phyloP scores from a whole-genome alignment of 495 filamentous ascomycete species.

The Sordaria brevicollis region DNA sequence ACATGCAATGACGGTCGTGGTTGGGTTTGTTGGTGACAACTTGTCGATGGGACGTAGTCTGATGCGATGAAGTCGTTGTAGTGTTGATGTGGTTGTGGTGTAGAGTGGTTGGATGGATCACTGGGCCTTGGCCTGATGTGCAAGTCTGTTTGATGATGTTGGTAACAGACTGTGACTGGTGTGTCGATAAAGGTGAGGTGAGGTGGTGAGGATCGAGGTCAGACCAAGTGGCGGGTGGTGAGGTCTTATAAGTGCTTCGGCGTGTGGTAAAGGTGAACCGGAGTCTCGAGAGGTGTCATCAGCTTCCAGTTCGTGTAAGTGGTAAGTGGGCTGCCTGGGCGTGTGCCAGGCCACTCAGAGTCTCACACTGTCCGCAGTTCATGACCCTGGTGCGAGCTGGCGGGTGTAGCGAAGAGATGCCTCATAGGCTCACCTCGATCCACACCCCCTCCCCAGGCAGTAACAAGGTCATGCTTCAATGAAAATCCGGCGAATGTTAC shows the following conservation, averaged over 20 bases:
- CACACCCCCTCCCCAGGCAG: not conserved
- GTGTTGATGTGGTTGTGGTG: not conserved
- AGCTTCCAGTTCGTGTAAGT: not conserved
- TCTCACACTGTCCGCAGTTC: not conserved
- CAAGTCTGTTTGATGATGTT: not conserved
- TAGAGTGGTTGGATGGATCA: not conserved
- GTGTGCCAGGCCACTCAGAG: not conserved
- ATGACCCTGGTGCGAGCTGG: not conserved
- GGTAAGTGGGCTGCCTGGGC: not conserved
- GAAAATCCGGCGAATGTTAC: not conserved
- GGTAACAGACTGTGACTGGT: not conserved
- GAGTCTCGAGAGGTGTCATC: not conserved
- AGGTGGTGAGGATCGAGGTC: not conserved
- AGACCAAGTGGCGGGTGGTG: not conserved
- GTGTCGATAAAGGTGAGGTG: not conserved
- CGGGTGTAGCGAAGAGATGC: not conserved
- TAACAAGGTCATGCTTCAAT: not conserved
- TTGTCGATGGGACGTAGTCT: not conserved
- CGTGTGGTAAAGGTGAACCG: not conserved
- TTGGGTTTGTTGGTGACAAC: not conserved
- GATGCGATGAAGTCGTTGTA: not conserved
- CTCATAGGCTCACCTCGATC: not conserved
- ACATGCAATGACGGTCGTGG: slow-evolving; percentile 14
- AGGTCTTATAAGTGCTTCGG: not conserved
- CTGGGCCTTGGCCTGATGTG: not conserved